phyloP scores from a whole-genome alignment of 2,329 filamentous ascomycete genomes.

The Diaporthe longicolla region DNA sequence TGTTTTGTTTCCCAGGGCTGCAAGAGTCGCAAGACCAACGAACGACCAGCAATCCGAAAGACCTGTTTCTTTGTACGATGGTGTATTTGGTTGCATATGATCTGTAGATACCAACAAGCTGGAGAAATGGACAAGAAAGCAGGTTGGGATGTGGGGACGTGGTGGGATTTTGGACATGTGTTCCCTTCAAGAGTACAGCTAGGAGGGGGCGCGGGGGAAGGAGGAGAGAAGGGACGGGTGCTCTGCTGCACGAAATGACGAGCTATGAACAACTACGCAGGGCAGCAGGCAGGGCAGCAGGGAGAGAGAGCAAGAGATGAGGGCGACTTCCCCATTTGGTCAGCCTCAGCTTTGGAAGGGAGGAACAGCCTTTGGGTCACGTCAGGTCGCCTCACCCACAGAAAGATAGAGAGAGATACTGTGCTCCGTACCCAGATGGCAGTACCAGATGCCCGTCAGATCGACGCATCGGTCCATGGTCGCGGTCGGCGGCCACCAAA shows the following conservation, averaged over 20 bases:
- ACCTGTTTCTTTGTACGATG: constrained; percentile 35
- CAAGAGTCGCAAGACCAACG: not conserved
- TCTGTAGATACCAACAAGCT: constrained; percentile 39
- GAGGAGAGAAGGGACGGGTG: constrained; percentile 11
- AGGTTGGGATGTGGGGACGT: not conserved
- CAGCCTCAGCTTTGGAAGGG: constrained; percentile 33
- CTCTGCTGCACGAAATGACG: not conserved
- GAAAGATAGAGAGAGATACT: constrained; percentile 10
- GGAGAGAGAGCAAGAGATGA: constrained; percentile 1
- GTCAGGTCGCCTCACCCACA: constrained; percentile 15
- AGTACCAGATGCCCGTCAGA: constrained; percentile 15
- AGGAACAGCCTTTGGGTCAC: not conserved
- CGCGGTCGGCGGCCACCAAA: constrained; percentile 7
- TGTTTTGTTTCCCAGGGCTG: not conserved
- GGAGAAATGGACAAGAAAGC: constrained; percentile 26
- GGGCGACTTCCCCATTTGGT: constrained; percentile 14
- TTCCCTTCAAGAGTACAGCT: not conserved
- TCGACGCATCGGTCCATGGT: constrained; percentile 13
- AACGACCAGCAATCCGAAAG: constrained; percentile 22
- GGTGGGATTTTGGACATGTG: constrained; percentile 9
- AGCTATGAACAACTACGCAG: constrained; percentile 14
- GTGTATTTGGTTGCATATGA: constrained; percentile 45
- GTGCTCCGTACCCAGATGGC: too few relatives aligned
- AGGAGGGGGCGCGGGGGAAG: too few relatives aligned
- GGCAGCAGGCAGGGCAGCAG: constrained; percentile 18